Conservation (phyloP, 108 stramenopile species). For the Parmales sp. region DNA sequence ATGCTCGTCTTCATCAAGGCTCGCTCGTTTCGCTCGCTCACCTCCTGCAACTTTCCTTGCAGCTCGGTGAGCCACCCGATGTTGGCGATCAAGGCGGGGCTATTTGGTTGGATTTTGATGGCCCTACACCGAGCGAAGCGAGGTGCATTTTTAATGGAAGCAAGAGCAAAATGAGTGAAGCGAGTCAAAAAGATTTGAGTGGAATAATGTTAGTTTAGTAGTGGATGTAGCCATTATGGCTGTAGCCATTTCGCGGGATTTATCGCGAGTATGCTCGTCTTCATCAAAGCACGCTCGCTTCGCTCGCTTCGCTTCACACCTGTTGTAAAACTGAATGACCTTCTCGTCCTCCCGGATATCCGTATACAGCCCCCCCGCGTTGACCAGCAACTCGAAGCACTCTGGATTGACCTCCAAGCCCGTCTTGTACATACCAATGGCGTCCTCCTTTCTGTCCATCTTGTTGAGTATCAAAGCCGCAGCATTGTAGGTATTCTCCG, state of each 20-base stretch:
- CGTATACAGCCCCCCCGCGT: not conserved
- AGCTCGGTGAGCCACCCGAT: slow-evolving; percentile 4
- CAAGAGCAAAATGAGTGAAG: too few relatives aligned
- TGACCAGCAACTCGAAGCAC: not conserved
- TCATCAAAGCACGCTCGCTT: too few relatives aligned
- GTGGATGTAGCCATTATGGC: too few relatives aligned
- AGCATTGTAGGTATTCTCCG: not conserved
- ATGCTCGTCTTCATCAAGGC: too few relatives aligned
- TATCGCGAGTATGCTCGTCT: too few relatives aligned
- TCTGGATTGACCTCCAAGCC: not conserved
- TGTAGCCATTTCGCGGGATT: too few relatives aligned
- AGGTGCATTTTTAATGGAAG: too few relatives aligned
- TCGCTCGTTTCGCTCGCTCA: too few relatives aligned
- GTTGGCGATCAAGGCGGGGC: slow-evolving; percentile 8
- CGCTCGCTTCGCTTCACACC: not conserved
- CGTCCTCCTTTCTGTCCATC: not conserved
- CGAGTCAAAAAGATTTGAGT: too few relatives aligned
- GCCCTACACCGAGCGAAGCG: not conserved
- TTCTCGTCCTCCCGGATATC: not conserved
- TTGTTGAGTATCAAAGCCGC: not conserved
- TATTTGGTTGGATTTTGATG: not conserved
- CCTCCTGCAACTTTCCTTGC: not conserved
- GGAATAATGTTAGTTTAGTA: too few relatives aligned
- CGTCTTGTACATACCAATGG: not conserved
- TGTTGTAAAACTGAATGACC: not conserved